phyloP scores from a whole-genome alignment of 2,329 filamentous ascomycete species.

The Aspergillus awamori region DNA sequence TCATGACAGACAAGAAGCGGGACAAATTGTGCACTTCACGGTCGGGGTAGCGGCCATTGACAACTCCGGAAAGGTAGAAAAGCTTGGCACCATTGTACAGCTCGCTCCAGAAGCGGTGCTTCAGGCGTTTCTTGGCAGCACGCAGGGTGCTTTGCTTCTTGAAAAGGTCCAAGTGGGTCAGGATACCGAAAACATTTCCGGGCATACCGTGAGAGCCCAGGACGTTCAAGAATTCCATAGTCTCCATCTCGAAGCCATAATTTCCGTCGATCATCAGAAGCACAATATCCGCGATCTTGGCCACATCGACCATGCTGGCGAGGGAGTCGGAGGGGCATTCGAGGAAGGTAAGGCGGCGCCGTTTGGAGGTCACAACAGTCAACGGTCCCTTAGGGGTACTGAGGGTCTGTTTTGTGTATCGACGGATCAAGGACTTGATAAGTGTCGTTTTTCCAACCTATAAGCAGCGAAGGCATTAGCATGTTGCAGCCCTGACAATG shows the following conservation, averaged over 20 bases:
- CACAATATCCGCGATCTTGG: constrained; percentile 96
- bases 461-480: constrained; percentile 2
- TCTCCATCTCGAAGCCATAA: constrained; percentile 99
- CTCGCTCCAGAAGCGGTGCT: constrained; percentile 95
- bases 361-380: constrained; percentile 95
- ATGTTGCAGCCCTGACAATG: background rate
- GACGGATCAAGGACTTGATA: constrained; percentile 87
- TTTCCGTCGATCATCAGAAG: constrained; percentile 98
- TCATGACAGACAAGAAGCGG: constrained; percentile 96
- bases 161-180: constrained; percentile 95
- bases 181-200: constrained; percentile 94
- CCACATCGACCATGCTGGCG: constrained; percentile 93
- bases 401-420: constrained; percentile 95
- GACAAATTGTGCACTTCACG: constrained; percentile 95
- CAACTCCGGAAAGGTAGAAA: constrained; percentile 94
- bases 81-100: constrained; percentile 95
- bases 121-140: constrained; percentile 92
- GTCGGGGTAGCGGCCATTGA: constrained; percentile 95
- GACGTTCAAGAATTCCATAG: constrained; percentile 98
- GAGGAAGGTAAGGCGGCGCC: constrained; percentile 89
- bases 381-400: constrained; percentile 87
- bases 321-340: constrained; percentile 95
- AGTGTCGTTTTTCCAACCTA: constrained; percentile 85
- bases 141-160: constrained; percentile 88
- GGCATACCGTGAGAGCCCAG: constrained; percentile 96